These are phyloP conservation scores for Hypomyces rosellus DNA, from an alignment of 2,329 filamentous ascomycete species.

Conservation along the genomic window DNA sequence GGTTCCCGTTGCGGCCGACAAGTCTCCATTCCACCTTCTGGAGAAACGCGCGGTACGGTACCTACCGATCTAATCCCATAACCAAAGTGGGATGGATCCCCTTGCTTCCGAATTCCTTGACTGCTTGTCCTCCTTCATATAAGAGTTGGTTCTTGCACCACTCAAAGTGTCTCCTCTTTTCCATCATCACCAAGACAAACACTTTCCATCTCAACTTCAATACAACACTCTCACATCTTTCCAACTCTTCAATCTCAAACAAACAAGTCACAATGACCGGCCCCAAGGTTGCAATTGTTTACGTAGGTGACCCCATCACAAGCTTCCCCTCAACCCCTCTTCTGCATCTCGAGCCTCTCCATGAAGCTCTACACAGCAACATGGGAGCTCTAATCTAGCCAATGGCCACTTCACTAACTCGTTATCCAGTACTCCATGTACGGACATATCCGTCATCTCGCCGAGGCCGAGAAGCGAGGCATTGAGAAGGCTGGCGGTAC, in stretches of 20 bases:
- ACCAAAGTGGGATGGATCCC: too few relatives aligned
- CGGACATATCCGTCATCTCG: conserved; percentile 79
- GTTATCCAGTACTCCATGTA: conserved; percentile 79
- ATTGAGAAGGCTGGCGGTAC: conserved; percentile 80
- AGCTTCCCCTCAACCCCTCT: not conserved
- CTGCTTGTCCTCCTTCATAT: too few relatives aligned
- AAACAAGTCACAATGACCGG: conserved; percentile 55
- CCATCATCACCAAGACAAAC: not conserved
- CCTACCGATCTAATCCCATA: too few relatives aligned
- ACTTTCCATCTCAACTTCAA: not conserved
- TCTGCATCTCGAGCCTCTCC: not conserved
- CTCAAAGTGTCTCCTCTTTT: not conserved
- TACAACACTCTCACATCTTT: not conserved
- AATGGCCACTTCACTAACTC: not conserved
- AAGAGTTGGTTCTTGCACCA: too few relatives aligned
- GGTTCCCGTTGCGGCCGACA: too few relatives aligned
- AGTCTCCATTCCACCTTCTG: too few relatives aligned
- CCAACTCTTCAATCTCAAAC: not conserved
- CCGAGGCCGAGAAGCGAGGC: conserved; percentile 84
- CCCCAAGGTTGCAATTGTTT: conserved; percentile 88
- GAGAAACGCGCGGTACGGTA: too few relatives aligned
- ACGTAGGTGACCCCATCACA: conserved; percentile 47
- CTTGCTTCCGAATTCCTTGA: too few relatives aligned
- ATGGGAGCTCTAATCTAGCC: not conserved
- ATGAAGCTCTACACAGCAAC: not conserved